phyloP scores from a whole-genome alignment of 371 early-diverging fungal species.

The Gilbertella persicaria region DNA sequence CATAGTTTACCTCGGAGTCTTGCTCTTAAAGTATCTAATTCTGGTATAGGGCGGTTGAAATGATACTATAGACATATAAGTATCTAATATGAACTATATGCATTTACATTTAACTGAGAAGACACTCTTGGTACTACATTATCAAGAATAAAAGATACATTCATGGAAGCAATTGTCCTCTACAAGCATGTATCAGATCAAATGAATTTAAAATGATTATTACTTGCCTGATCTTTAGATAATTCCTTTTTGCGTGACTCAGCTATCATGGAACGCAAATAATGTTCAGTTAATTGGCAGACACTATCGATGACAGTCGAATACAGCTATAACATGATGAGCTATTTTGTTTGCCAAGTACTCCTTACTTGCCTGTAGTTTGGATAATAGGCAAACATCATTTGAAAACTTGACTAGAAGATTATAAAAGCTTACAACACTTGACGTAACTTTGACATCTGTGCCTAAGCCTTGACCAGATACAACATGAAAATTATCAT shows the following conservation, averaged over 20 bases:
- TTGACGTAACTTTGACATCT: conserved; percentile 54
- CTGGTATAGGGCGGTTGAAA: conserved; percentile 67
- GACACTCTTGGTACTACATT: conserved; percentile 63
- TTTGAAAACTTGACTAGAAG: conserved; percentile 79
- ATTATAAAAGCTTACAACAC: conserved; percentile 65
- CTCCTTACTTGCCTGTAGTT: conserved; percentile 53
- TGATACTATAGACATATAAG: conserved; percentile 39
- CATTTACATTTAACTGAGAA: conserved; percentile 56
- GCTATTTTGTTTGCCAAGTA: neutral
- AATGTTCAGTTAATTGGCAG: conserved; percentile 43
- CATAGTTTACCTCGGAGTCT: conserved; percentile 58
- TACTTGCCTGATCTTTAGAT: conserved; percentile 41
- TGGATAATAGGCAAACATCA: conserved; percentile 72
- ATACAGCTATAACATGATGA: conserved; percentile 30
- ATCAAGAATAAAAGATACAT: conserved; percentile 62
- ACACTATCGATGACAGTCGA: conserved; percentile 44
- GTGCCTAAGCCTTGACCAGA: conserved; percentile 59
- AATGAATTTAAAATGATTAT: neutral
- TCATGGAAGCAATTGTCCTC: conserved; percentile 58
- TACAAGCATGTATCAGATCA: conserved; percentile 8
- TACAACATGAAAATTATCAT: conserved; percentile 64
- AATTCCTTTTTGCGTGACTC: conserved; percentile 34
- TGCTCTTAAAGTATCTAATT: conserved; percentile 60
- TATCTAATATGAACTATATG: too few species aligned
- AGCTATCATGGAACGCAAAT: conserved; percentile 39